These are phyloP conservation scores for Schwanniomyces sp. DNA, from an alignment of 805 yeast species.

Conservation along the genomic window DNA sequence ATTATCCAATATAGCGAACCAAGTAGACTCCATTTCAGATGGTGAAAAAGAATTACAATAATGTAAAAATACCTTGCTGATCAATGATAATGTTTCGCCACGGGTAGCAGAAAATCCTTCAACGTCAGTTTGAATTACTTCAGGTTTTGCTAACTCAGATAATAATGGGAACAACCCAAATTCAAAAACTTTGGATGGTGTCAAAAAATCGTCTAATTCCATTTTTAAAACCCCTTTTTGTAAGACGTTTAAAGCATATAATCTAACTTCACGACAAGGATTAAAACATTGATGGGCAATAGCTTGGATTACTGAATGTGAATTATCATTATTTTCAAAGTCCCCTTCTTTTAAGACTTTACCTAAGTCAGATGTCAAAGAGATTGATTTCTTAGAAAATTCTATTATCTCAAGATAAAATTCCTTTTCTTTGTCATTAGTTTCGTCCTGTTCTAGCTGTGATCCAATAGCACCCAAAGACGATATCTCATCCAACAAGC, in stretches of 20 bases:
- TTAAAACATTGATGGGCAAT: slow-evolving; percentile 87
- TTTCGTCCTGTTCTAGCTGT: slow-evolving; percentile 64
- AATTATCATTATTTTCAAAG: slow-evolving; percentile 35
- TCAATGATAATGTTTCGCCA: slow-evolving; percentile 61
- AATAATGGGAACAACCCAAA: slow-evolving; percentile 75
- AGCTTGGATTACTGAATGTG: slow-evolving; percentile 73
- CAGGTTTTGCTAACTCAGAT: slow-evolving; percentile 64
- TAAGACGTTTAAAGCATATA: slow-evolving; percentile 61
- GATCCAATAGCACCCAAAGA: slow-evolving; percentile 81
- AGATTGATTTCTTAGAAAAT: slow-evolving; percentile 60
- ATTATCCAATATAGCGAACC: slow-evolving; percentile 37
- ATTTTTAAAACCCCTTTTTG: slow-evolving; percentile 51
- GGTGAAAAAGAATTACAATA: slow-evolving; percentile 24
- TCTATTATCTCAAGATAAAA: slow-evolving; percentile 52
- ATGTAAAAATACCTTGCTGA: slow-evolving; percentile 55
- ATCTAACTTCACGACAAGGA: slow-evolving; percentile 77
- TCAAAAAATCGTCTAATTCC: slow-evolving; percentile 35
- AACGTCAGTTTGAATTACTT: slow-evolving; percentile 55
- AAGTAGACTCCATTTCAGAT: slow-evolving; percentile 23
- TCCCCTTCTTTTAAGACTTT: slow-evolving; percentile 29
- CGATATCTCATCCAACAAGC: slow-evolving; percentile 74
- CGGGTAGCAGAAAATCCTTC: slow-evolving; percentile 66
- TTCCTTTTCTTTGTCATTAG: slow-evolving; percentile 41
- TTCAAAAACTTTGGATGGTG: slow-evolving; percentile 62
- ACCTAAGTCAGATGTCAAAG: slow-evolving; percentile 55